Evolutionary conservation across 2,329 filamentous ascomycete species (phyloP).

Genomic region (Knoxdaviesia proteae): DNA sequence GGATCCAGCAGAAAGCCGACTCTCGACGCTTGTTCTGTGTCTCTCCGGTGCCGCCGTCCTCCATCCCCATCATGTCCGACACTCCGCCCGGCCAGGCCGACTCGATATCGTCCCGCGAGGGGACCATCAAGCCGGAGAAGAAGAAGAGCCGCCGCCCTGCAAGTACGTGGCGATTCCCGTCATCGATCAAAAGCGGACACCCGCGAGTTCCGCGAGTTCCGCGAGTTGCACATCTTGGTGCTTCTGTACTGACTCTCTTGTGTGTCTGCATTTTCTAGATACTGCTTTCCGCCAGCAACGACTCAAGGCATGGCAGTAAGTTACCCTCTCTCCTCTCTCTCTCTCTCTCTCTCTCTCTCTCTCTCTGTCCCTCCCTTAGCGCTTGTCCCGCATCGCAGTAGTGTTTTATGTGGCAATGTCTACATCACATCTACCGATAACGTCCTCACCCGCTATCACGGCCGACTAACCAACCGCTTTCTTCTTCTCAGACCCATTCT

Average conservation of each 20-base stretch:
- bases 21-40: no score
- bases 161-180: constrained; percentile 35
- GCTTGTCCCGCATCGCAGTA: no score
- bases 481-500: constrained; percentile 54
- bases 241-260: not conserved
- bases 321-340: constrained; percentile 8
- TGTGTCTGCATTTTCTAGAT: constrained; percentile 28
- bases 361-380: constrained; percentile 29
- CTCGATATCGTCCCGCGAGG: constrained; percentile 34
- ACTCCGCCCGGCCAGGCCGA: constrained; percentile 23
- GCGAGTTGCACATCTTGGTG: no score
- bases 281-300: constrained; percentile 94
- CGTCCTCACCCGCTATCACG: no score
- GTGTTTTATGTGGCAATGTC: no score
- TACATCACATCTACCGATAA: no score
- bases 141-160: constrained; percentile 81
- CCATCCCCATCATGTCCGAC: constrained; percentile 23
- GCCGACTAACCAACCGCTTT: not conserved
- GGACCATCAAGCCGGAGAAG: constrained; percentile 42
- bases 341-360: constrained; percentile 49
- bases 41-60: not conserved
- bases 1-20: no score
- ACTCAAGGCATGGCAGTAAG: constrained; percentile 95
- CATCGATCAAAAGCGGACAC: not conserved
- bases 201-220: not conserved